Conservation (phyloP, 345 rosid genomes). For the Populus euphratica region DNA sequence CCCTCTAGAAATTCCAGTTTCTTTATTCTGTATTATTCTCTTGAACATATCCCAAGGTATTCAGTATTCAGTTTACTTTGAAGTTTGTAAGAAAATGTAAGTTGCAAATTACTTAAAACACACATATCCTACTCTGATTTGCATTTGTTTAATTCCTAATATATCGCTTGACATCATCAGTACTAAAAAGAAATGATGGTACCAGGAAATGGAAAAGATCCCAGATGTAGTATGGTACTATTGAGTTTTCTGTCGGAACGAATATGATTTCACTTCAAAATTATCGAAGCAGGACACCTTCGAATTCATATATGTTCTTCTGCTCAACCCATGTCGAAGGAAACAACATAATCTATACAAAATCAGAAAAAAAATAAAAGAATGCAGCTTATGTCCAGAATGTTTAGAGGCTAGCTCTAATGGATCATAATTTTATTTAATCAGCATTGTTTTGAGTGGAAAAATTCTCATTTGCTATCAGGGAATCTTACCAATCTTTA, state of each 20-base stretch:
- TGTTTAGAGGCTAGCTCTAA: not conserved
- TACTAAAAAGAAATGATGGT: not conserved
- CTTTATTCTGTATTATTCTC: slow-evolving; percentile 3
- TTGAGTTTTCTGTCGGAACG: not conserved
- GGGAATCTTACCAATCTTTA: not conserved
- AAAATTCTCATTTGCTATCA: not conserved
- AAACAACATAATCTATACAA: not conserved
- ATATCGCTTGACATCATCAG: not conserved
- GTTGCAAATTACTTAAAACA: not conserved
- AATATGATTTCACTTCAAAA: not conserved
- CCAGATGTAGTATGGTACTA: no score
- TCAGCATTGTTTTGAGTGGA: not conserved
- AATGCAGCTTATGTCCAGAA: not conserved
- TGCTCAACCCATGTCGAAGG: not conserved
- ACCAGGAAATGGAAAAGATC: not conserved
- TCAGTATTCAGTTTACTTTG: not conserved
- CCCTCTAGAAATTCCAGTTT: not conserved
- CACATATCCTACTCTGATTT: not conserved
- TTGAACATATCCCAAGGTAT: not conserved
- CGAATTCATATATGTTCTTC: not conserved
- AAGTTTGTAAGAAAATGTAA: not conserved
- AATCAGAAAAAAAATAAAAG: not conserved
- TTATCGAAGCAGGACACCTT: not conserved
- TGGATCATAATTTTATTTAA: not conserved
- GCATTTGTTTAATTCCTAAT: not conserved